phyloP scores from a whole-genome alignment of 148 eudicot species.

The Fagopyrum homotropicum region DNA sequence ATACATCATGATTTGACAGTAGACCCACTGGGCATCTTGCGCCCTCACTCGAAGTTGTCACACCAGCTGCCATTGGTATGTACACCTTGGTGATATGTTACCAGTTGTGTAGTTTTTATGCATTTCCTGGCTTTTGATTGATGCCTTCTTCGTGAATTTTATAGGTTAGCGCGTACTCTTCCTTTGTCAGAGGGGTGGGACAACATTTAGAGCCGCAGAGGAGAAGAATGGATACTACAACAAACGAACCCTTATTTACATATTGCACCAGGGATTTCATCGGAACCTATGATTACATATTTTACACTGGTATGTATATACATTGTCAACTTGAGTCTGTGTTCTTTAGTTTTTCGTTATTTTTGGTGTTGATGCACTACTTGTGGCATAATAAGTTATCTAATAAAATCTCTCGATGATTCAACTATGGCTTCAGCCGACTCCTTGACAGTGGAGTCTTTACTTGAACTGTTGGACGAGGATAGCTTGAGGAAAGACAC shows the following conservation, averaged over 20 bases:
- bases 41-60: constrained; percentile 63
- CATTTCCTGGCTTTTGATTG: background rate
- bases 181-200: constrained; percentile 77
- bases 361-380: background rate
- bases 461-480: constrained; percentile 94
- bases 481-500: constrained; percentile 93
- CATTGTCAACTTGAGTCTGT: background rate
- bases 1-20: constrained; percentile 71
- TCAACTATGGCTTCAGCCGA: constrained; percentile 66
- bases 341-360: background rate
- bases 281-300: constrained; percentile 96
- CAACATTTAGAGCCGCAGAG: constrained; percentile 72
- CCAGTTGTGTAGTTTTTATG: background rate
- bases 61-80: constrained; percentile 92
- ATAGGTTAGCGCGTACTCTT: constrained; percentile 96
- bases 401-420: background rate
- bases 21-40: constrained; percentile 85
- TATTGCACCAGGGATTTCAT: constrained; percentile 93
- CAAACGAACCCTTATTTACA: constrained; percentile 88
- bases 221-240: constrained; percentile 74
- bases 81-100: background rate
- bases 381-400: background rate
- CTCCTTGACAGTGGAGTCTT: constrained; percentile 86
- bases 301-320: constrained; percentile 64
- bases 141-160: constrained; percentile 5